phyloP scores from a whole-genome alignment of 2,329 filamentous ascomycete genomes.

The Trichoderma sp. region DNA sequence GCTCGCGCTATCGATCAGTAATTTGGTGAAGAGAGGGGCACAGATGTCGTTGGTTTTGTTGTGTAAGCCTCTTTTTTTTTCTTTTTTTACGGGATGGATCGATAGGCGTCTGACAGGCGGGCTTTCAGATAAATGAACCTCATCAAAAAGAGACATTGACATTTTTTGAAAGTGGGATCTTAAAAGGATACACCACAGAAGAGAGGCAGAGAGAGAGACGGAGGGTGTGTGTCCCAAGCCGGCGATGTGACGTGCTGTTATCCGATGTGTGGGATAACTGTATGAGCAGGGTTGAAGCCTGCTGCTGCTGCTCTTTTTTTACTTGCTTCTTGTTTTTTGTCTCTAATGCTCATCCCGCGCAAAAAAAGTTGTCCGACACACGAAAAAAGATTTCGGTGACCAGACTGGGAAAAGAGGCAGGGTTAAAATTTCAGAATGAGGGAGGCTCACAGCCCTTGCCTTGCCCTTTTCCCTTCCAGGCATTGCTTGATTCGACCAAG shows the following conservation, averaged over 20 bases:
- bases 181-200: background rate
- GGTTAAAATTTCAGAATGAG: background rate
- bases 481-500: background rate
- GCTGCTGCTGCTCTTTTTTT: background rate
- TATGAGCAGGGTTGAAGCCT: background rate
- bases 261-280: background rate
- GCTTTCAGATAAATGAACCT: background rate
- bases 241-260: conserved; percentile 7
- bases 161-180: background rate
- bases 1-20: background rate
- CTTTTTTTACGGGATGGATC: conserved; percentile 9
- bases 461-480: background rate
- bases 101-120: conserved; percentile 14
- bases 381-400: background rate
- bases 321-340: background rate
- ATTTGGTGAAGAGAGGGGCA: background rate
- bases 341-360: background rate
- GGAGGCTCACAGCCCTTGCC: background rate
- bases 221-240: background rate
- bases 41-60: background rate
- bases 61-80: background rate
- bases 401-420: background rate
- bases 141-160: background rate
- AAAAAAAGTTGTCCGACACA: background rate
- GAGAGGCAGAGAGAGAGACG: background rate